Evolutionary conservation across 1,139 yeast species (phyloP), one percentile per base, ranked within the genome.

Genomic region (Arxiozyma slooffiae): DNA sequence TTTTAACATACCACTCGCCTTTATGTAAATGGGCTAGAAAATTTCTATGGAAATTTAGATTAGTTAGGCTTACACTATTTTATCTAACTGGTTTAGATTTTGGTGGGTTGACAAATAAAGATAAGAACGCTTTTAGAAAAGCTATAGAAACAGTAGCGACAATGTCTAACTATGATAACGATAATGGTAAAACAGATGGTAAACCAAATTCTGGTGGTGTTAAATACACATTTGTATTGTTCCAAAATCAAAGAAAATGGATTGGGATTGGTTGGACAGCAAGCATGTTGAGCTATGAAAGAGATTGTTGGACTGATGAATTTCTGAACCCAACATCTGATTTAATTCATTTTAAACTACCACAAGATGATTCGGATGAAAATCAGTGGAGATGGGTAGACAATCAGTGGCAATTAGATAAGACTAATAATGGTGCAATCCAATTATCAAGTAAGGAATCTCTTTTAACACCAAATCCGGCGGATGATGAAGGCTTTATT

Each of bases 261-360:
- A 74, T 92, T 45, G 98, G 97, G 11, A 87, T 92, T 60, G 98
- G 98, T 14, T 92, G 98, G 98, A 90, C 98, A 0, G 75, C 94
- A 8, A 89, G 89, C 63, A 74, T 92, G 64, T 74, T 92, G 55
- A 84, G 95, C 38, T 92, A 92, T 66, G 98, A 92, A 67, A 78
- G 98, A 62, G 81, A 96, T 0, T 85, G 97, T 2, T 92, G 97
- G 97, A 90, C 97, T 0, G 98, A 92, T 67, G 97, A 90, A 67
- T 89, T 89, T 62, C 73, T 89, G 54, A 90, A 90, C 66, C 96
- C 89, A 63, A 79, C 90, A 1, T 80, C 85, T 4, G 75, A 90
- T 6, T 83, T 90, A 23, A 92, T 84, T 7, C 69, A 76, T 23
- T 92, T 90, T 68, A 79, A 81, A 63, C 72, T 92, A 51, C 98